A percentile compares a stretch with the other conserved stretches of the same genome.
Evolutionary conservation across 1,139 yeast genomes (phyloP).

Genomic region (Candida gigantensis): DNA sequence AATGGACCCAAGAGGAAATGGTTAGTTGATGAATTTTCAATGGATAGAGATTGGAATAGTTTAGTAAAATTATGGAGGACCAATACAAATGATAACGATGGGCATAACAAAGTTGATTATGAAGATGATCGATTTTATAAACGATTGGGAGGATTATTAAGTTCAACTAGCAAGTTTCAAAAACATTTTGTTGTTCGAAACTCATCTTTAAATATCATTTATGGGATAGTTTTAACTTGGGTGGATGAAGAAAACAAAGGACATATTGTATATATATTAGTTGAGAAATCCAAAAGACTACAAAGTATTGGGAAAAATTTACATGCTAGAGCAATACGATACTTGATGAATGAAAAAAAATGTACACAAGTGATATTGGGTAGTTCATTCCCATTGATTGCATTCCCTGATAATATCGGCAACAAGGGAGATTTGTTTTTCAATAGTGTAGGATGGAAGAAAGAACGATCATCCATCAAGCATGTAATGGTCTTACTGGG

Average conservation of each 20-base stretch:
- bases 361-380: constrained; percentile 51
- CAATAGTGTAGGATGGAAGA: constrained; percentile 43
- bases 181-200: constrained; percentile 63
- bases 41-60: constrained; percentile 53
- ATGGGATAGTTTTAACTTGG: constrained; percentile 64
- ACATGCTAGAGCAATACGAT: constrained; percentile 56
- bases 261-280: constrained; percentile 49
- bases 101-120: constrained; percentile 21
- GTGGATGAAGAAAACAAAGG: constrained; percentile 45
- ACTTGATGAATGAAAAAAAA: constrained; percentile 46
- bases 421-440: constrained; percentile 32
- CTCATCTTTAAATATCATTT: constrained; percentile 55
- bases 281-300: constrained; percentile 56
- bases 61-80: constrained; percentile 44
- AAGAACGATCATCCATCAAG: constrained; percentile 21
- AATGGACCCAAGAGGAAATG: constrained; percentile 45
- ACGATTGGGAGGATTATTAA: constrained; percentile 33
- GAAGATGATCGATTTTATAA: constrained; percentile 33
- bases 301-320: constrained; percentile 62
- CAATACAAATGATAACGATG: constrained; percentile 23
- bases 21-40: constrained; percentile 62
- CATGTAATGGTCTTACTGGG: constrained; percentile 41
- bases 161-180: constrained; percentile 29
- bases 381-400: constrained; percentile 52
- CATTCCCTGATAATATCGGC: constrained; percentile 38